Conservation (phyloP, 164 flowering plant genomes). For the Liquidambar formosana region DNA sequence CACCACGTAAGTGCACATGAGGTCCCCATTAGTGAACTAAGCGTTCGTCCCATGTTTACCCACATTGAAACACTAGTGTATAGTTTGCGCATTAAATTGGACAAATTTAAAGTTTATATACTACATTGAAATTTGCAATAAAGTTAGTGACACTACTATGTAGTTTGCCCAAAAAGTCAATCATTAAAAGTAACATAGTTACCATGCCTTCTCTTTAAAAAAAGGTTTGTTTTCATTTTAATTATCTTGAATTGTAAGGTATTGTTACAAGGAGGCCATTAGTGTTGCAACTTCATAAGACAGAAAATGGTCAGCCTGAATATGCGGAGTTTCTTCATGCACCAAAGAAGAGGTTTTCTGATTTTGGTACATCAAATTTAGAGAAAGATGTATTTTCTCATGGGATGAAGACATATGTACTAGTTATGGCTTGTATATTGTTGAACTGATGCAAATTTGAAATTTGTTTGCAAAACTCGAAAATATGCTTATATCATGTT, state of each 20-base stretch:
- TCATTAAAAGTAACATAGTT: not conserved
- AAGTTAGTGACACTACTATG: too few species aligned
- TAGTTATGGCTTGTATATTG: not conserved
- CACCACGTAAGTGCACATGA: too few species aligned
- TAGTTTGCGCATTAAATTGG: too few species aligned
- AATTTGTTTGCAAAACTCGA: not conserved
- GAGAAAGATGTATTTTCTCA: not conserved
- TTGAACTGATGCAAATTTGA: not conserved
- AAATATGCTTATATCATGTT: not conserved
- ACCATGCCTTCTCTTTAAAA: too few species aligned
- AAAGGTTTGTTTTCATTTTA: not conserved
- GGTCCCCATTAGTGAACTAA: too few species aligned
- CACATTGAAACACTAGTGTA: too few species aligned
- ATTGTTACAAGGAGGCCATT: constrained; percentile 99
- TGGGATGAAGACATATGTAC: not conserved
- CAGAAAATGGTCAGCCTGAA: constrained; percentile 51
- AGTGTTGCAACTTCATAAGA: constrained; percentile 93
- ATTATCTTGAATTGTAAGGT: constrained; percentile 40
- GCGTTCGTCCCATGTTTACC: too few species aligned
- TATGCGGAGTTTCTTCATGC: constrained; percentile 84
- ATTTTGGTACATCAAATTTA: constrained; percentile 52
- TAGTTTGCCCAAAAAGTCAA: too few species aligned
- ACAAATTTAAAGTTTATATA: too few species aligned
- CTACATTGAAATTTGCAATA: too few species aligned
- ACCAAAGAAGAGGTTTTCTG: constrained; percentile 57